These are phyloP conservation scores for Magnusiomyces suaveolens DNA, from an alignment of 1,139 yeast genomes.

Conservation along the genomic window DNA sequence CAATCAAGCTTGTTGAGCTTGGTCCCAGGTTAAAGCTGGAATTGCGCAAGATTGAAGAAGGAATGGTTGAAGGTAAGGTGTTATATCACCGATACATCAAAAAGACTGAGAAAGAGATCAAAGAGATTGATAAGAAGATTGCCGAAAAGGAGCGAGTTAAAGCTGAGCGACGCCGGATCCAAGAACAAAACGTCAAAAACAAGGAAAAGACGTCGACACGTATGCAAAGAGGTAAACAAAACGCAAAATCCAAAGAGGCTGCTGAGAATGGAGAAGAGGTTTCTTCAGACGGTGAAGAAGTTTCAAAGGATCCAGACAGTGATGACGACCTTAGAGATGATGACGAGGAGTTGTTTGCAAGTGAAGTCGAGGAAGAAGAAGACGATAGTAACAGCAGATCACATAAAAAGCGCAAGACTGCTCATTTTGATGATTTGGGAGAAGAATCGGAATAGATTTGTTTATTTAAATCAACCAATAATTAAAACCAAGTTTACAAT, in stretches of 20 bases:
- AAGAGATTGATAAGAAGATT: conserved; percentile 58
- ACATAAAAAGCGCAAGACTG: conserved; percentile 13
- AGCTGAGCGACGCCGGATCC: conserved; percentile 65
- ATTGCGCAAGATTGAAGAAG: conserved; percentile 84
- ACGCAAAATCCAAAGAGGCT: conserved; percentile 21
- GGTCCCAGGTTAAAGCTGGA: conserved; percentile 83
- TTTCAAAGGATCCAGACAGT: background rate
- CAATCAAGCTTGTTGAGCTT: conserved; percentile 82
- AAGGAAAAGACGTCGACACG: conserved; percentile 49
- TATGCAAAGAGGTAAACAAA: conserved; percentile 51
- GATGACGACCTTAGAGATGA: conserved; percentile 1
- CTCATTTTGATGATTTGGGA: conserved; percentile 1
- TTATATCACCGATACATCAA: conserved; percentile 64
- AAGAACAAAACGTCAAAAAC: conserved; percentile 72
- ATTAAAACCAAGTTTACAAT: background rate
- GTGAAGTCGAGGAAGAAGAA: conserved; percentile 2
- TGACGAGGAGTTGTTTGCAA: conserved; percentile 2
- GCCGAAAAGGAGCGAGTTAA: conserved; percentile 51
- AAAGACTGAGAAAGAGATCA: conserved; percentile 54
- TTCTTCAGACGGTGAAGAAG: background rate
- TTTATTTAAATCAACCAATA: background rate
- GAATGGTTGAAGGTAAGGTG: conserved; percentile 77
- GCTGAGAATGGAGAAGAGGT: background rate
- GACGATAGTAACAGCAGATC: background rate
- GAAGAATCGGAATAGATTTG: background rate